Evolutionary conservation across 176 grass and related monocot genomes (phyloP).

Genomic region (Carex scoparia): DNA sequence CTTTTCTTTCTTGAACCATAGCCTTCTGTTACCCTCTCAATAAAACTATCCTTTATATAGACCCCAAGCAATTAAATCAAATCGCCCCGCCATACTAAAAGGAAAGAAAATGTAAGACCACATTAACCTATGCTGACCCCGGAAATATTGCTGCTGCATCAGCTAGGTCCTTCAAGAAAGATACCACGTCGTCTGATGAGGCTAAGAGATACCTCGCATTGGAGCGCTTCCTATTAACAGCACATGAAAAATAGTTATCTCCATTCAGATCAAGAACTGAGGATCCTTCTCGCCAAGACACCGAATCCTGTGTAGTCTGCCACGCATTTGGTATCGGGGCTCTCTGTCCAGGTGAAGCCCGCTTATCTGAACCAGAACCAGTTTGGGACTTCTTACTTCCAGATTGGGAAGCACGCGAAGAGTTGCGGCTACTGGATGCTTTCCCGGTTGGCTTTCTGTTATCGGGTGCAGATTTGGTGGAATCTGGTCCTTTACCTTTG

Average conservation of each 20-base stretch:
- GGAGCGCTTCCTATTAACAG: constrained; percentile 80
- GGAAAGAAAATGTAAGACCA: not conserved
- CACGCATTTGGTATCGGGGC: constrained; percentile 32
- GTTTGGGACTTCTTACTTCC: constrained; percentile 40
- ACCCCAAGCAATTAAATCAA: constrained; percentile 16
- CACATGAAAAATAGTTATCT: constrained; percentile 98
- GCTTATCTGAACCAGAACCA: constrained; percentile 40
- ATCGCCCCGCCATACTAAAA: not conserved
- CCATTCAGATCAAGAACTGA: constrained; percentile 93
- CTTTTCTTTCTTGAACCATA: not conserved
- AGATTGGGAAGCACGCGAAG: constrained; percentile 47
- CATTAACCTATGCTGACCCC: not conserved
- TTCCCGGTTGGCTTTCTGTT: constrained; percentile 39
- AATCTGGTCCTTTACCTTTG: constrained; percentile 58
- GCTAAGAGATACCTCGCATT: constrained; percentile 77
- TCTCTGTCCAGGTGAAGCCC: constrained; percentile 32
- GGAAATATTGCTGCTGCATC: constrained; percentile 15
- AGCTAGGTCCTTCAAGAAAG: constrained; percentile 74
- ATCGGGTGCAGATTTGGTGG: constrained; percentile 36
- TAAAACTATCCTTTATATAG: constrained; percentile 13
- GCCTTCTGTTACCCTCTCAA: not conserved
- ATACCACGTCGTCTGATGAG: constrained; percentile 79
- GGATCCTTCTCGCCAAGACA: constrained; percentile 82
- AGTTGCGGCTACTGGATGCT: constrained; percentile 55
- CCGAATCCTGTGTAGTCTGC: constrained; percentile 37